Base-by-base conservation (phyloP, 768 basidiomycete species). In the Pleurotus eryngii region DNA sequence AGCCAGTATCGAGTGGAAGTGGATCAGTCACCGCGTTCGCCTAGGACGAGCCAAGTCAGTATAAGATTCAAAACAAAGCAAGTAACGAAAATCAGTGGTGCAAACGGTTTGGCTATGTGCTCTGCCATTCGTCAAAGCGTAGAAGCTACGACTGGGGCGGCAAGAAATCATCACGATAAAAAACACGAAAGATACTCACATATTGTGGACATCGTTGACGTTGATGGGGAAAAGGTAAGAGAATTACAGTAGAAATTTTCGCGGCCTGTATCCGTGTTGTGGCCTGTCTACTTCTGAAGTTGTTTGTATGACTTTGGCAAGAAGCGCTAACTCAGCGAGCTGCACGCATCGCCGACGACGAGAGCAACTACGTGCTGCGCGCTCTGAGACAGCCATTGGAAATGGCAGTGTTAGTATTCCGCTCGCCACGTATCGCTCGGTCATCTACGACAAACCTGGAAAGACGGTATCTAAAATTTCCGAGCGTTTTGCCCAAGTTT, bases 101-200 rank as follows among this genome's bases (percentile, higher is more conserved):
- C 63, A 61, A 61, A 60, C 61, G 61, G 30, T 63, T 65, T 63
- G 61, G 64, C 60, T 57, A 30, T 61, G 62, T 63, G 64, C 60
- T 65, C 62, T 63, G 59, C 62, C 64, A 40, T 57, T 65, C 62
- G 59, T 61, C 62, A 65, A 56, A 26, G 60, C 62, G 46, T 46
- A 54, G 35, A 47, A 55, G 60, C 63, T 64, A 65, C 56, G 62
- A 63, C 64, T 65, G 62, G 62, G 64, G 64, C 62, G 62, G 64
- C 62, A 62, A 62, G 48, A 50, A 11, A 59, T 59, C n/a, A 49
- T 62, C 37, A 66, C 40, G 18, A n/a, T 12, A 42, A 15, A 40
- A 15, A n/a, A 24, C 5, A 11, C 5, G 20, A 24, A 20, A 22
- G 5, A 30, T 24, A 54, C 49, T 50, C 49, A 54, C 51, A 17